Evolutionary conservation across 1,284 basidiomycete genomes (phyloP).

Genomic region (Ustilago shanxiensis): DNA sequence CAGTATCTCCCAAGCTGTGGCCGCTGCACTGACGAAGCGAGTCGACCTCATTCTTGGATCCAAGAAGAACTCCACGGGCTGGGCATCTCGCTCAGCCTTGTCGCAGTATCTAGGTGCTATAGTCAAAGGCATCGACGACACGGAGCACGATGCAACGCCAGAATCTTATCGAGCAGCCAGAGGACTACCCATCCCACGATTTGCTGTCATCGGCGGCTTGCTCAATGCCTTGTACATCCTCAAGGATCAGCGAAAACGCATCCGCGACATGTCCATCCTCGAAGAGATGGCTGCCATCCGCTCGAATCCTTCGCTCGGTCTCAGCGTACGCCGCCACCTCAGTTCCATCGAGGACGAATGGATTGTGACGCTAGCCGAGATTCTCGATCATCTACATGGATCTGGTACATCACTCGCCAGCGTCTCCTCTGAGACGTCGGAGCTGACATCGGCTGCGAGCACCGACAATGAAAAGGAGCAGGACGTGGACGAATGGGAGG

Average conservation of each 20-base stretch:
- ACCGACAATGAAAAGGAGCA: neutral
- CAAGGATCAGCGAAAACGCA: constrained; percentile 49
- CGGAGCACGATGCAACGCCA: constrained; percentile 25
- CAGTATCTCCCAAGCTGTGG: constrained; percentile 52
- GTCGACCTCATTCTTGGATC: constrained; percentile 55
- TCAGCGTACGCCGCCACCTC: constrained; percentile 45
- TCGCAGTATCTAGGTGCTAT: constrained; percentile 54
- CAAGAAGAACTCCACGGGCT: constrained; percentile 43
- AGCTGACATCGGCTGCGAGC: neutral
- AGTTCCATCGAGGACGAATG: constrained; percentile 53
- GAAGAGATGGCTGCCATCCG: constrained; percentile 51
- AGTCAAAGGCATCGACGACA: constrained; percentile 37
- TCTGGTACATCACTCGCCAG: constrained; percentile 4
- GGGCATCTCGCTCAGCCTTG: constrained; percentile 50
- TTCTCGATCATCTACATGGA: constrained; percentile 46
- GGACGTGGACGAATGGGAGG: constrained; percentile 56
- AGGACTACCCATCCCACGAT: constrained; percentile 52
- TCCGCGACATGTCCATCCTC: constrained; percentile 45
- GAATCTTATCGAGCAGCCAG: constrained; percentile 42
- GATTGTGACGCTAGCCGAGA: constrained; percentile 59
- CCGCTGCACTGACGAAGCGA: constrained; percentile 56
- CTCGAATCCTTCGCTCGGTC: constrained; percentile 41
- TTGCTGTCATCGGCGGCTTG: constrained; percentile 62
- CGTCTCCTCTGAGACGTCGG: neutral
- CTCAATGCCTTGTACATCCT: constrained; percentile 58